phyloP scores from a whole-genome alignment of 495 filamentous ascomycete species.

The Tuber indicum region DNA sequence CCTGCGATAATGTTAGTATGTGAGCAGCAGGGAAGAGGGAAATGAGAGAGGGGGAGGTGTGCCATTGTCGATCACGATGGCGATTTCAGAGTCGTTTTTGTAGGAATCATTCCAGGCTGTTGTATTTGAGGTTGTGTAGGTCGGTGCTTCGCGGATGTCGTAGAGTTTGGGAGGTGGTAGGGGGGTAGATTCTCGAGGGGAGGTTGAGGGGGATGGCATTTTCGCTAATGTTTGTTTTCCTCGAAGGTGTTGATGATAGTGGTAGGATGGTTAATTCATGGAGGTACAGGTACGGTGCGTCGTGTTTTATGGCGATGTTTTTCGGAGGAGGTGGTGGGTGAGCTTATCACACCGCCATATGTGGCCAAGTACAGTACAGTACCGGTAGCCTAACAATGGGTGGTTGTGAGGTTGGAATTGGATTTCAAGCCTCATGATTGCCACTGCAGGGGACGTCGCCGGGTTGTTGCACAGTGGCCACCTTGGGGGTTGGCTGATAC shows the following conservation, averaged over 20 bases:
- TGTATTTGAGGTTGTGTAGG: conserved; percentile 14
- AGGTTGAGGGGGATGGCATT: conserved; percentile 26
- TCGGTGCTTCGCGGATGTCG: conserved; percentile 34
- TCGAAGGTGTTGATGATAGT: neutral
- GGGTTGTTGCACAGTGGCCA: neutral
- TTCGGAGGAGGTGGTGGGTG: conserved; percentile 10
- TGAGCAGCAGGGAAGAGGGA: neutral
- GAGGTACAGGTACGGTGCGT: too few relatives aligned
- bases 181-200: conserved; percentile 29
- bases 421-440: conserved; percentile 8
- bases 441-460: neutral
- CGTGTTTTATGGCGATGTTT: neutral
- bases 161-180: conserved; percentile 41
- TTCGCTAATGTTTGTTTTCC: neutral
- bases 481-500: neutral
- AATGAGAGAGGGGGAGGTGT: conserved; percentile 15
- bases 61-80: conserved; percentile 99
- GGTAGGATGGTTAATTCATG: conserved; percentile 10
- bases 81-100: conserved; percentile 50
- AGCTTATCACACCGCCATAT: neutral
- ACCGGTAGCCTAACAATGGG: neutral
- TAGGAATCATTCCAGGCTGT: conserved; percentile 18
- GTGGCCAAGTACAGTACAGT: neutral
- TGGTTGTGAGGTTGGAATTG: conserved; percentile 12
- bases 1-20: conserved; percentile 49